These are phyloP conservation scores for Metschnikowia gruessii DNA, from an alignment of 805 yeast genomes.

Conservation along the genomic window DNA sequence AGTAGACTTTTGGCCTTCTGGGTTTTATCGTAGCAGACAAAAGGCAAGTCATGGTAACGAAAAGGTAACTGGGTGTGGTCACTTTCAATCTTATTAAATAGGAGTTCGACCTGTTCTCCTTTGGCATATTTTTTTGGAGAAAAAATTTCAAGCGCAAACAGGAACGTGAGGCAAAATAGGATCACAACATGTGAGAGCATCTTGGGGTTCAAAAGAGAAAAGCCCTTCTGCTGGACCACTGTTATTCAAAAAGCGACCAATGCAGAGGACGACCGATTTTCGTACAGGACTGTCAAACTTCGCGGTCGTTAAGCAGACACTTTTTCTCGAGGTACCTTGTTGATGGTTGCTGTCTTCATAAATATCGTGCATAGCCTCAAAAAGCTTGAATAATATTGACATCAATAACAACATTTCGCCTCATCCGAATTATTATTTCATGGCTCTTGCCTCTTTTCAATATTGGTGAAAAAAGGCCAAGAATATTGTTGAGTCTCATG, in stretches of 20 bases:
- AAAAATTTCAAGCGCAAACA: slow-evolving; percentile 22
- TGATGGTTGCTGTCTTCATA: neutral
- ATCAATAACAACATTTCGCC: no score
- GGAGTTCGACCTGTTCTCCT: slow-evolving; percentile 64
- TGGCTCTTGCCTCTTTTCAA: no score
- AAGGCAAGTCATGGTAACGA: slow-evolving; percentile 73
- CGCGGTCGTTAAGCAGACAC: neutral
- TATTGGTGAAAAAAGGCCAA: no score
- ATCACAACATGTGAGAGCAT: slow-evolving; percentile 12
- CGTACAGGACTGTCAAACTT: neutral
- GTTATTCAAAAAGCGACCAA: slow-evolving; percentile 1
- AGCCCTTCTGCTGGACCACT: neutral
- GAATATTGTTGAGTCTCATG: no score
- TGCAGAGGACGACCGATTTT: slow-evolving; percentile 1
- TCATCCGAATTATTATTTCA: no score
- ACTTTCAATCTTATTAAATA: slow-evolving; percentile 77
- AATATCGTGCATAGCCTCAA: no score
- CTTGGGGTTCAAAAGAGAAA: neutral
- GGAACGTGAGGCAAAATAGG: slow-evolving; percentile 6
- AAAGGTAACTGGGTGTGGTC: slow-evolving; percentile 75
- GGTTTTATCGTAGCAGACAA: slow-evolving; percentile 67
- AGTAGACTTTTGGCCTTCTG: slow-evolving; percentile 56
- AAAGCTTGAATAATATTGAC: no score
- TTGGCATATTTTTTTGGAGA: slow-evolving; percentile 36
- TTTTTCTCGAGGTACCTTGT: neutral